Base-by-base conservation (phyloP, 352 stramenopile genomes). In the Pythium guiyangense region DNA sequence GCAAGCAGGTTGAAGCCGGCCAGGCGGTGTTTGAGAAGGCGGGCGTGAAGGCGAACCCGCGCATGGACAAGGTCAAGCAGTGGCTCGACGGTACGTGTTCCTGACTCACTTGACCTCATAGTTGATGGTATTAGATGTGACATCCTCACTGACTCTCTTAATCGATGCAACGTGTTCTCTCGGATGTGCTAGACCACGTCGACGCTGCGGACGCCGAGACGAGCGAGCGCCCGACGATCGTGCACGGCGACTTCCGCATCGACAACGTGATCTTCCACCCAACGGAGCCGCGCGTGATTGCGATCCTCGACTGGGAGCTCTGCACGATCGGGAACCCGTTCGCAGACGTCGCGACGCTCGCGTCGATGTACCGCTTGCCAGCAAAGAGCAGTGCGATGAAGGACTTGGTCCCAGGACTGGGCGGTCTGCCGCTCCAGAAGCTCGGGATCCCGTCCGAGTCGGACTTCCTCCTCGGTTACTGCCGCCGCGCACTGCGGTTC, bases 261-360 rank as follows among this genome's bases (percentile, higher is more conserved):
- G 87, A 95, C 63, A 96, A 96, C 61, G 59, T 88, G 56, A 90
- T 92, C 58, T 91, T 90, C 68, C 84, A 95, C 64, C 79, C 84
- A 14, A 94, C 84, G 15, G 79, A 94, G 69, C 86, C 84, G 20
- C 67, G 79, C 9, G 83, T 96, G 22, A 25, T 94, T 10, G 87
- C 84, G 9, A 84, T 96, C 44, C 62, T 96, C 6, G 87, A 96
- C 71, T 96, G 87, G 87, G 87, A 96, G 57, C 63, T 96, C 22
- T 90, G 78, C 59, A 96, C 87, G 27, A 79, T 96, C 45, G 87
- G 87, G 52, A 89, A 96, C 57, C 84, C 84, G 22, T 84, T 95
- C 53, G 66, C 79, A 1, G 87, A 95, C 63, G 64, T 96, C 4
- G 84, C 85, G 22, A 92, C 86, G 12, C 57, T 90, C 18, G 66